phyloP scores from a whole-genome alignment of 2,329 filamentous ascomycete genomes.

The Neonectria magnoliae region DNA sequence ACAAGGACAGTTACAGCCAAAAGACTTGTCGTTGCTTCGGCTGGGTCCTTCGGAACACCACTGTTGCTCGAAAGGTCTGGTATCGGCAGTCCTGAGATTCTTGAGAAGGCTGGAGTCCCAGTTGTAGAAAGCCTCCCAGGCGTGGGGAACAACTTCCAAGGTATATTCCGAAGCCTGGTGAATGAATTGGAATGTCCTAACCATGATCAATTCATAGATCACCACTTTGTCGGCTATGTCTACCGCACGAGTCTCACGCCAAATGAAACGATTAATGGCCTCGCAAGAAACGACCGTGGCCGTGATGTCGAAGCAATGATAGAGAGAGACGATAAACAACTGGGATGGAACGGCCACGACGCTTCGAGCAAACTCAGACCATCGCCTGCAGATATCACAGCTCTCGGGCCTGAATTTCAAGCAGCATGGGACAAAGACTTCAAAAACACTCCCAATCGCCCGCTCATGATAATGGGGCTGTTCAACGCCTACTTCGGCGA shows the following conservation, averaged over 20 bases:
- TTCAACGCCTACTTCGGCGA: constrained; percentile 51
- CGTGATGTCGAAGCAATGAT: too few relatives aligned
- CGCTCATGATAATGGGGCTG: constrained; percentile 56
- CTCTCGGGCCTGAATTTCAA: constrained; percentile 63
- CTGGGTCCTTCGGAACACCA: constrained; percentile 63
- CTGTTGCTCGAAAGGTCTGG: constrained; percentile 71
- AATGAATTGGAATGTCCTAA: too few relatives aligned
- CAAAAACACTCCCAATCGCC: constrained; percentile 52
- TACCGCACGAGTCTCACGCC: constrained; percentile 52
- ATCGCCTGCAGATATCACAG: constrained; percentile 59
- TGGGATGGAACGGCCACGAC: constrained; percentile 69
- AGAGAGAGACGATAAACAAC: constrained; percentile 50
- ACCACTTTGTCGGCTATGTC: constrained; percentile 62
- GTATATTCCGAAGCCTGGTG: too few relatives aligned
- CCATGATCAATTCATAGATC: constrained; percentile 47
- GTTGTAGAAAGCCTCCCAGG: constrained; percentile 58
- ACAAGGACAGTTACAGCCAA: too few relatives aligned
- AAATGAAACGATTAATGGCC: constrained; percentile 57
- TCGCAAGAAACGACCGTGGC: constrained; percentile 37
- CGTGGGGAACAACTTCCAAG: constrained; percentile 63
- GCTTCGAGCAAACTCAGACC: constrained; percentile 65
- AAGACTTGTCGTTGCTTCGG: constrained; percentile 45
- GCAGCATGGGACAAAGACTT: constrained; percentile 66
- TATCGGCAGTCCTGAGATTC: constrained; percentile 61
- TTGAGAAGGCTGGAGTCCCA: constrained; percentile 59